Base-by-base conservation (phyloP, 768 basidiomycete species). In the Pleurotus giganteus region DNA sequence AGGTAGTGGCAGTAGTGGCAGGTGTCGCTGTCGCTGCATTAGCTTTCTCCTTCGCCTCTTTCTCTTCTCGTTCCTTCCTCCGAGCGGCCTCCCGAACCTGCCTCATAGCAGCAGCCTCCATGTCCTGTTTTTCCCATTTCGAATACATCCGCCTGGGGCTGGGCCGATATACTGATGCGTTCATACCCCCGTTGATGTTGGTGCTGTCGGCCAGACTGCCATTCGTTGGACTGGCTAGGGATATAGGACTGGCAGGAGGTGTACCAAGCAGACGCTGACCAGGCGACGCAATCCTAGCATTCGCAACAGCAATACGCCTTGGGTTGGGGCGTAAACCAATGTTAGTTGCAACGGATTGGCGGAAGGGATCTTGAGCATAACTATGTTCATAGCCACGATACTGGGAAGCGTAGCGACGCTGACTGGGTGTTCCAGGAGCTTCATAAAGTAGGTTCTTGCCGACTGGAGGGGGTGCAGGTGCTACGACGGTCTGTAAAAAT, bases 101-200 rank as follows among this genome's bases (percentile, higher is more conserved):
- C 62, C 80, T 80, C 79, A 92, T 86, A 21, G 89, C 88, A 39
- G 82, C 81, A 2, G 90, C 90, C 62, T 93, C 90, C 27, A 89
- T 67, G 60, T 93, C 89, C 66, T 92, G 89, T 57, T 90, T 91
- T 67, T 92, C 90, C 88, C 88, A 91, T 69, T 89, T 91, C 2
- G 88, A 86, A 60, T 83, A 85, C 17, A 76, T 75, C 60, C 74
- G 21, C 49, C 53, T 8, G n/a, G 53, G 27, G 7, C 6, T 50
- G 54, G 21, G 39, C 31, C 39, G n/a, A 19, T 57, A 39, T n/a
- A 12, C 32, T 29, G 39, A 47, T 37, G 53, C 17, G 55, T 52
- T n/a, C 45, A 52, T 17, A 57, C 32, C 34, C 5, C 31, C 23
- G 15, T 32, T 71, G 9, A 65, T 72, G 53, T 84, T 84, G 4